Evolutionary conservation across 805 yeast species (phyloP).

Genomic region (Blastobotrys terrestris): DNA sequence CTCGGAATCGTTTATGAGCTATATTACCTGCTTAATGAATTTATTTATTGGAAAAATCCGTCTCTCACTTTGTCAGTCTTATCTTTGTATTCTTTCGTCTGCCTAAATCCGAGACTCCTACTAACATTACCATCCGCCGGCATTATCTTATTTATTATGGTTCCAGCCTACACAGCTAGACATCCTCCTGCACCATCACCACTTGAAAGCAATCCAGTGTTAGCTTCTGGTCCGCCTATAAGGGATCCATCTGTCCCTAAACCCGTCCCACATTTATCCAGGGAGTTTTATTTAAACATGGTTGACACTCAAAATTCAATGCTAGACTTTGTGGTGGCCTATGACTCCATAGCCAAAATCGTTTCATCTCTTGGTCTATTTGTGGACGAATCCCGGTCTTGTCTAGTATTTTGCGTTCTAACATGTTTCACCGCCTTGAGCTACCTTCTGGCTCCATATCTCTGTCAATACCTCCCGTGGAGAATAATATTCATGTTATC

Average conservation of each 20-base stretch:
- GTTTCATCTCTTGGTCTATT: conserved; percentile 57
- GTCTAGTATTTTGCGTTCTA: conserved; percentile 40
- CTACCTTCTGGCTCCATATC: conserved; percentile 25
- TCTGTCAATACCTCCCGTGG: conserved; percentile 32
- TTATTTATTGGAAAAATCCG: conserved; percentile 62
- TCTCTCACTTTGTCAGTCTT: conserved; percentile 54
- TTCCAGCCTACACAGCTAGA: conserved; percentile 56
- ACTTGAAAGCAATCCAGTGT: conserved; percentile 36
- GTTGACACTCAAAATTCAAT: conserved; percentile 82
- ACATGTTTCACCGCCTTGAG: conserved; percentile 30
- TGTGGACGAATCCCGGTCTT: conserved; percentile 48
- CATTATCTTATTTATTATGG: conserved; percentile 49
- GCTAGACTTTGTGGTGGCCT: conserved; percentile 54
- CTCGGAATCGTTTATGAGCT: conserved; percentile 38
- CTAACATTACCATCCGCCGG: conserved; percentile 43
- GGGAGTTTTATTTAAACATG: conserved; percentile 70
- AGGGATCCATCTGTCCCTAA: conserved; percentile 46
- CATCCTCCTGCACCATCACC: conserved; percentile 54
- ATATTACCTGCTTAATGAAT: conserved; percentile 48
- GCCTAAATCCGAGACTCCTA: conserved; percentile 54
- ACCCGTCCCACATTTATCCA: conserved; percentile 72
- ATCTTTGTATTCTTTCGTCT: conserved; percentile 43
- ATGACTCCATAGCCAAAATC: conserved; percentile 49
- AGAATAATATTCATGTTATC: conserved; percentile 32
- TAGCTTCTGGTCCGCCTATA: conserved; percentile 44